phyloP scores from a whole-genome alignment of 768 basidiomycete genomes.

The Pulveroboletus ravenelii region DNA sequence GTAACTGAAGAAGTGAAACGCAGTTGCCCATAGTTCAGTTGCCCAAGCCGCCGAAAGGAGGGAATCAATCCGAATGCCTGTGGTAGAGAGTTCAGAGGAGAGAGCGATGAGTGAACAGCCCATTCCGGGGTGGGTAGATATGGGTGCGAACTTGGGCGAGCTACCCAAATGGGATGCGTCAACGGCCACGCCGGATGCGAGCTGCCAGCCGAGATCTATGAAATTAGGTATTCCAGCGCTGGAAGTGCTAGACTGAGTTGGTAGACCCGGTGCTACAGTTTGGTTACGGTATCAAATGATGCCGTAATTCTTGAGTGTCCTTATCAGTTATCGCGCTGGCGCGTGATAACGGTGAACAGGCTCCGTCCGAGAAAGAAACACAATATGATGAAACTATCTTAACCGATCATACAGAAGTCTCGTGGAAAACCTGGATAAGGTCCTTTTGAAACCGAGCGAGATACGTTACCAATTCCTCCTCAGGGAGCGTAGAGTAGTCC shows the following conservation, averaged over 20 bases:
- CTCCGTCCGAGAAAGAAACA: background rate
- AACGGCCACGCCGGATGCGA: background rate
- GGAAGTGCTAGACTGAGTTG: background rate
- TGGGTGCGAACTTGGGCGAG: background rate
- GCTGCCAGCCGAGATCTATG: background rate
- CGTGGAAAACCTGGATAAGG: conserved; percentile 47
- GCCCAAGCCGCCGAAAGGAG: conserved; percentile 3
- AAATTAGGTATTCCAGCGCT: background rate
- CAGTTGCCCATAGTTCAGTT: conserved; percentile 24
- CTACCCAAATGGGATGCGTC: conserved; percentile 12
- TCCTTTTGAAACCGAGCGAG: conserved; percentile 67
- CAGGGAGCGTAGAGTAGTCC: conserved; percentile 69
- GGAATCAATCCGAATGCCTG: background rate
- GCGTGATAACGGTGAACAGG: conserved; percentile 14
- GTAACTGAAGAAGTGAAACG: conserved; percentile 11
- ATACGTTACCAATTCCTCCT: conserved; percentile 62
- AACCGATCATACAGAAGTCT: conserved; percentile 16
- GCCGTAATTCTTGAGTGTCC: conserved; percentile 6
- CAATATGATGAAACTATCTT: background rate
- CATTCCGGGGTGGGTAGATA: conserved; percentile 17
- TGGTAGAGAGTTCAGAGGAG: background rate
- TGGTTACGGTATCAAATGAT: background rate
- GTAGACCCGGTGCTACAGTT: background rate
- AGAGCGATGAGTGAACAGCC: background rate
- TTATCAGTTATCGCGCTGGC: conserved; percentile 6